Evolutionary conservation across 75 land plant genomes (phyloP).

Genomic region (Cupressus sempervirens): DNA sequence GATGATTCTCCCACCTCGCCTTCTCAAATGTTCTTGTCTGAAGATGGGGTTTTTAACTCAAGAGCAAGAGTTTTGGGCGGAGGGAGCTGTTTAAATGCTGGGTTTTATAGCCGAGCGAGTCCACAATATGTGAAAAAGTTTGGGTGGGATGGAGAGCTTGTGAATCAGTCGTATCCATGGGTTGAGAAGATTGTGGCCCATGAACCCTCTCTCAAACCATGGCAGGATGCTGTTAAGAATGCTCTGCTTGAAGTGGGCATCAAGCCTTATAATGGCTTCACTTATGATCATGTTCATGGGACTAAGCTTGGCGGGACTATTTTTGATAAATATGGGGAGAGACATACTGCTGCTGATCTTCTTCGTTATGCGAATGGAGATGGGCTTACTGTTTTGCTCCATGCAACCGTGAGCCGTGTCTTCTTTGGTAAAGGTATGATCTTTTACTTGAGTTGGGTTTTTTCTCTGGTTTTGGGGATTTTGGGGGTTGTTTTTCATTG

Average conservation of each 20-base stretch:
- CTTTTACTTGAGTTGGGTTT: no score
- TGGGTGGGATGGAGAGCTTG: slow-evolving; percentile 61
- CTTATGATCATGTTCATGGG: slow-evolving; percentile 69
- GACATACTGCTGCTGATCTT: slow-evolving; percentile 53
- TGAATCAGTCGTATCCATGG: slow-evolving; percentile 76
- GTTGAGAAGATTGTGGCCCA: slow-evolving; percentile 64
- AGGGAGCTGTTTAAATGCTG: slow-evolving; percentile 75
- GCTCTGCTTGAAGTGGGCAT: slow-evolving; percentile 70
- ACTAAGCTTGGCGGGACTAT: slow-evolving; percentile 64
- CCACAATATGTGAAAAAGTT: slow-evolving; percentile 30
- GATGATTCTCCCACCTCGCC: slow-evolving; percentile 51
- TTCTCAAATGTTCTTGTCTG: slow-evolving; percentile 65
- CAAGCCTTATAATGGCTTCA: slow-evolving; percentile 68
- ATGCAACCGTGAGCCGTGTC: slow-evolving; percentile 25
- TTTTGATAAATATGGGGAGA: slow-evolving; percentile 27
- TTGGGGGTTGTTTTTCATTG: no score
- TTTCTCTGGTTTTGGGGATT: neutral
- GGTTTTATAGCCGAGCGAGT: slow-evolving; percentile 77
- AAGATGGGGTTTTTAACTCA: slow-evolving; percentile 73
- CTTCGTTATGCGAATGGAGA: slow-evolving; percentile 30
- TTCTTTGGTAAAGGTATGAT: slow-evolving; percentile 19
- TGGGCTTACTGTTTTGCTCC: slow-evolving; percentile 25
- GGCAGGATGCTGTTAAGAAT: slow-evolving; percentile 54
- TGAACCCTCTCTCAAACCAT: slow-evolving; percentile 36
- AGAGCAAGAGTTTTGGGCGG: slow-evolving; percentile 83